A percentile compares a stretch with the other conserved stretches of the same genome.
These are phyloP conservation scores for Asclepias syriaca DNA, from an alignment of 257 asterid genomes.

Conservation along the genomic window DNA sequence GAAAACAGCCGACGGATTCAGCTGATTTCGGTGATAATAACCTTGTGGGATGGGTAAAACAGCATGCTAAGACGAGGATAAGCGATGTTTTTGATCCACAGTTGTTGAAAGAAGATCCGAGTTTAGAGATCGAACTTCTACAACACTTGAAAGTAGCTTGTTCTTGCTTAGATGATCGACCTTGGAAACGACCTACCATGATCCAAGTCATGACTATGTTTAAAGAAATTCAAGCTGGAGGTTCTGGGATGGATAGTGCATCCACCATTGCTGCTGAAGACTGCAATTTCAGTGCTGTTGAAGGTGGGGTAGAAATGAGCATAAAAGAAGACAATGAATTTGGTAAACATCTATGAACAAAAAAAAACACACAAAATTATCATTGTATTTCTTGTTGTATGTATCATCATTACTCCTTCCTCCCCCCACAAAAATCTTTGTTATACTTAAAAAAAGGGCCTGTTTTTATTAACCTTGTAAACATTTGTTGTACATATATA, in stretches of 20 bases:
- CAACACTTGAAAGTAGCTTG: constrained; percentile 73
- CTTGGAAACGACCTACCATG: constrained; percentile 81
- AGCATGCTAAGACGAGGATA: constrained; percentile 46
- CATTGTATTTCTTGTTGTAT: constrained; percentile 39
- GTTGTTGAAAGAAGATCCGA: constrained; percentile 64
- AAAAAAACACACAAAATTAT: neutral
- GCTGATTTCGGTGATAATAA: constrained; percentile 89
- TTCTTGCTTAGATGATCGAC: constrained; percentile 76
- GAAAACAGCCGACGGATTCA: constrained; percentile 79
- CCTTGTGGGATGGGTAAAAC: constrained; percentile 91
- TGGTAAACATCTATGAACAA: constrained; percentile 22
- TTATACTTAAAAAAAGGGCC: constrained; percentile 33
- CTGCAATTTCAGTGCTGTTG: constrained; percentile 34
- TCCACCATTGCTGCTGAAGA: constrained; percentile 24
- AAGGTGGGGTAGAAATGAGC: constrained; percentile 64
- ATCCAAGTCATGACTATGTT: constrained; percentile 82
- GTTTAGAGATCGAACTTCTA: constrained; percentile 65
- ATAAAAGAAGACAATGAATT: constrained; percentile 61
- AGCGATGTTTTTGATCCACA: constrained; percentile 66
- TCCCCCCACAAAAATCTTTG: constrained; percentile 24
- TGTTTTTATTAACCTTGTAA: constrained; percentile 57
- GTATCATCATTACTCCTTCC: constrained; percentile 25
- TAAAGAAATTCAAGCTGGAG: constrained; percentile 83
- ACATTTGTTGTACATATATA: constrained; percentile 64
- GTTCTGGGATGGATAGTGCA: constrained; percentile 23